Percentiles rank a stretch among this genome's conserved stretches.
These are phyloP conservation scores for Trichophyton verrucosum DNA, from an alignment of 2,329 filamentous ascomycete species.

Conservation along the genomic window DNA sequence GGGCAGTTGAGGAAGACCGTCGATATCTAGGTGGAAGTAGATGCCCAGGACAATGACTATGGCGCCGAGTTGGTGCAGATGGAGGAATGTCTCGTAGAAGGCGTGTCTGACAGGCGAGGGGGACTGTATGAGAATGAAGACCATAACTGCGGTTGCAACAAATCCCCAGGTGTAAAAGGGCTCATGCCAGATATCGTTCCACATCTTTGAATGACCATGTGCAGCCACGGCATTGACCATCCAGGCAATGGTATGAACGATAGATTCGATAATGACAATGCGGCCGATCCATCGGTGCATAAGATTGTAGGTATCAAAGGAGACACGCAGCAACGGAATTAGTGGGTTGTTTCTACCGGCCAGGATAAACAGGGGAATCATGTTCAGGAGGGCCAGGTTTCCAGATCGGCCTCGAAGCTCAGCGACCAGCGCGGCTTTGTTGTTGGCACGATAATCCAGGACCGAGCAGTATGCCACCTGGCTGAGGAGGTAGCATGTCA, in stretches of 20 bases:
- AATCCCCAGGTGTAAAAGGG: constrained; percentile 36
- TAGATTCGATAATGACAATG: constrained; percentile 56
- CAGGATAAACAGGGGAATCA: constrained; percentile 80
- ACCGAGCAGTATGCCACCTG: constrained; percentile 62
- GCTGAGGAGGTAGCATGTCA: constrained; percentile 54
- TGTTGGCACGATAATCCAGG: constrained; percentile 32
- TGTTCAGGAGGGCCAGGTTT: constrained; percentile 72
- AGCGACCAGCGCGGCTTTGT: constrained; percentile 51
- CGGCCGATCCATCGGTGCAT: constrained; percentile 74
- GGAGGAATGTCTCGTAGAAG: constrained; percentile 37
- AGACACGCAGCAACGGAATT: constrained; percentile 68
- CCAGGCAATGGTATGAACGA: constrained; percentile 67
- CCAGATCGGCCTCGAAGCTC: constrained; percentile 79
- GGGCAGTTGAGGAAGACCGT: constrained; percentile 30
- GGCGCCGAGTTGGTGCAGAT: constrained; percentile 36
- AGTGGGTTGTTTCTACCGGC: constrained; percentile 88
- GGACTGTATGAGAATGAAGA: constrained; percentile 32
- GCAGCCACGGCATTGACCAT: constrained; percentile 57
- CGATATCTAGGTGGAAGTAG: constrained; percentile 33
- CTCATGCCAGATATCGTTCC: constrained; percentile 23
- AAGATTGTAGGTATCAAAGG: constrained; percentile 94
- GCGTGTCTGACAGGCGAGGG: constrained; percentile 34
- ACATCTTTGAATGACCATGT: constrained; percentile 46
- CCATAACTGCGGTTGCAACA: constrained; percentile 32
- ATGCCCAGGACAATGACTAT: constrained; percentile 33